Evolutionary conservation across 139 green algal species (phyloP).

Genomic region (Coelastrella sp.): DNA sequence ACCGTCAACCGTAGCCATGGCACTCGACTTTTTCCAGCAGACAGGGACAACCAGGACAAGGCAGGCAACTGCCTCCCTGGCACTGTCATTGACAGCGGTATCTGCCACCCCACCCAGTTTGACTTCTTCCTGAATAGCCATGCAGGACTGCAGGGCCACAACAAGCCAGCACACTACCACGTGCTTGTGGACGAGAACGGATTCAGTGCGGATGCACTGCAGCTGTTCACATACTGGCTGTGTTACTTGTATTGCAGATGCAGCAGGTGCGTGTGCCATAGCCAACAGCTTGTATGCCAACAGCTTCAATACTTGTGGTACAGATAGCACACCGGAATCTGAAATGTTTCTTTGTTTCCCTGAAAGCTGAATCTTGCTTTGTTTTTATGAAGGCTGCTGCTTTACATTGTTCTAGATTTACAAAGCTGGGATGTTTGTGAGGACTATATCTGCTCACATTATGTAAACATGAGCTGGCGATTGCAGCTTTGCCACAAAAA

Average conservation of each 20-base stretch:
- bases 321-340: not conserved
- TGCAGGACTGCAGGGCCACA: conserved; percentile 83
- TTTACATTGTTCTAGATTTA: not conserved
- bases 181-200: conserved; percentile 89
- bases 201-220: conserved; percentile 81
- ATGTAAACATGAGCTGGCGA: too few species aligned
- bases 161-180: conserved; percentile 81
- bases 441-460: too few species aligned
- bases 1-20: conserved; percentile 86
- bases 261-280: conserved; percentile 55
- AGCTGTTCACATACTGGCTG: conserved; percentile 89
- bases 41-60: conserved; percentile 27
- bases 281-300: not conserved
- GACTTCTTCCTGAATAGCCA: conserved; percentile 95
- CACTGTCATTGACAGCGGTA: conserved; percentile 79
- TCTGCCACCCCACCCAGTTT: conserved; percentile 71
- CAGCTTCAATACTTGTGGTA: not conserved
- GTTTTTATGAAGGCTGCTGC: not conserved
- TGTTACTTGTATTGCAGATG: conserved; percentile 89
- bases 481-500: too few species aligned
- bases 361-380: not conserved
- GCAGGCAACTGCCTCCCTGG: conserved; percentile 74
- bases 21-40: conserved; percentile 69
- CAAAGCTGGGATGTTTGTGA: too few species aligned
- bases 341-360: not conserved